phyloP scores from a whole-genome alignment of 2,329 filamentous ascomycete species.

The Anisogramma anomala region DNA sequence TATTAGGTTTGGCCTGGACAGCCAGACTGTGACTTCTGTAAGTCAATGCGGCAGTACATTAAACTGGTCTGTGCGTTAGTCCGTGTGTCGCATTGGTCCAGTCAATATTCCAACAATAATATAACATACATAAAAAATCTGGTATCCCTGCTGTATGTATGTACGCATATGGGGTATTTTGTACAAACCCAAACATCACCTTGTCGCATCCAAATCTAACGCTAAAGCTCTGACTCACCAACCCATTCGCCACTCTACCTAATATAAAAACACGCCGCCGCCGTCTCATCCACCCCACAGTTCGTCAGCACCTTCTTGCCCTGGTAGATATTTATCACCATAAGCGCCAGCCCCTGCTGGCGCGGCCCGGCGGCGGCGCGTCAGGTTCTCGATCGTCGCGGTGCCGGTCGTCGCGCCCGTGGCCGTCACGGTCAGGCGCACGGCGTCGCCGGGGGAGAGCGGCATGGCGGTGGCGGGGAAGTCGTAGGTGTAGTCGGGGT shows the following conservation, averaged over 20 bases:
- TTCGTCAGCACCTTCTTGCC: background rate
- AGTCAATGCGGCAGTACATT: too few species aligned
- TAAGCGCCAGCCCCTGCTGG: background rate
- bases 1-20: too few species aligned
- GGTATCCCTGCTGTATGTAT: too few species aligned
- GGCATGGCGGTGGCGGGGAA: background rate
- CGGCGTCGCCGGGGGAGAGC: constrained; percentile 1
- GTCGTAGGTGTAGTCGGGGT: constrained; percentile 33
- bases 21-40: too few species aligned
- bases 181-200: too few species aligned
- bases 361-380: constrained; percentile 29
- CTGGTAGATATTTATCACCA: background rate
- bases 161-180: too few species aligned
- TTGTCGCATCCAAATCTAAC: too few species aligned
- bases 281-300: background rate
- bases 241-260: background rate
- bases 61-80: too few species aligned
- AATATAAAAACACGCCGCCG: background rate
- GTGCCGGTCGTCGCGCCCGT: constrained; percentile 29
- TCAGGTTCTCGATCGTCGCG: constrained; percentile 33
- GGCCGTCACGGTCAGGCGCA: constrained; percentile 19
- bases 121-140: too few species aligned
- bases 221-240: too few species aligned
- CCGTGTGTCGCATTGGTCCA: too few species aligned
- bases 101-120: too few species aligned